Base-by-base conservation (phyloP, 225 moss, liverwort and hornwort species). In the Asterella californica region DNA sequence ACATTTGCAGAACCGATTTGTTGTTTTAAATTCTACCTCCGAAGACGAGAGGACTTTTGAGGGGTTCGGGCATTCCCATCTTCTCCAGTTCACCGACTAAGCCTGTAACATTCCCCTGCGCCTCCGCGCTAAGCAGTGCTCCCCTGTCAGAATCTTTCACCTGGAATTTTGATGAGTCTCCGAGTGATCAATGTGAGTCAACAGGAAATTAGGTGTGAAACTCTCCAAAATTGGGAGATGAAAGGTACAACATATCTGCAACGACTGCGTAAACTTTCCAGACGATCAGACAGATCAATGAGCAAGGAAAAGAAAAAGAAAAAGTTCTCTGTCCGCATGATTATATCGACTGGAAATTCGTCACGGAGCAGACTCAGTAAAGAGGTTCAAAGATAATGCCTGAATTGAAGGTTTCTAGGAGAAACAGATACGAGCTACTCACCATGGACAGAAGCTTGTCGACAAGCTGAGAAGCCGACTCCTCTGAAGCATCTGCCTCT, bases 111-210 rank as follows among this genome's bases (percentile, higher is more conserved):
- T 83, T 83, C 45, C 81, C 86, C 57, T 90, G 84, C 78, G 86
- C 87, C 45, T 83, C 74, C 68, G 90, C 85, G 27, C 90, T 88
- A 75, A 93, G 88, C 62, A 80, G 79, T 68, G 93, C 92, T 54
- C 99, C 99, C n/a, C 99, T 91, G 83, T 99, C 95, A 14, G 85
- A 89, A 49, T 87, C 90, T 72, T 90, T 80, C 33, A 93, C 94
- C 99, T 99, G 45, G 54, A 75, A 85, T 86, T 17, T 50, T 37
- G 45, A 22, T 18, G 0, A 49, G 33, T 67, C 30, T 50, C 45
- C 29, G 52, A 73, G 18, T 25, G 21, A 65, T 65, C 65, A 32
- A 33, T 70, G 10, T 24, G 42, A 42, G 42, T 42, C 7, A 42
- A 42, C 42, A n/a, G 42, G 42, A 42, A 7, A 42, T 42, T 7